phyloP scores from a whole-genome alignment of 805 yeast species.

The Wickerhamomyces rabaulensis region DNA sequence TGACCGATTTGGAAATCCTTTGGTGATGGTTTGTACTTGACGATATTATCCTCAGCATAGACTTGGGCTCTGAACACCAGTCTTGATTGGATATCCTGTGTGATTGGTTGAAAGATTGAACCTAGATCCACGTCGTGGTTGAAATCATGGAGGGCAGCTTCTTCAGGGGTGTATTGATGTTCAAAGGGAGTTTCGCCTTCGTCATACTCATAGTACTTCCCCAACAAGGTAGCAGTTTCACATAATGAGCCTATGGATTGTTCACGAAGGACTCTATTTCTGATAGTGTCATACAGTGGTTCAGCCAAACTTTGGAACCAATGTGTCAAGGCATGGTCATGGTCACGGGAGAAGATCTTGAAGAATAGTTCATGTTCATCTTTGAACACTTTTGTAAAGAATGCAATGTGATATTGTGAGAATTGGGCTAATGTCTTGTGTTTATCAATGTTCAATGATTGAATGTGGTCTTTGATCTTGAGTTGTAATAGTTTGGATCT shows the following conservation, averaged over 20 bases:
- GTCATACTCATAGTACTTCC: conserved; percentile 62
- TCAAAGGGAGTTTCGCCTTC: conserved; percentile 41
- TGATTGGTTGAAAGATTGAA: conserved; percentile 60
- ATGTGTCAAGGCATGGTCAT: conserved; percentile 36
- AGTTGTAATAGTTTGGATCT: conserved; percentile 46
- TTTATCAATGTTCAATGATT: conserved; percentile 20
- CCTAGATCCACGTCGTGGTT: conserved; percentile 40
- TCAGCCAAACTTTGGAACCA: conserved; percentile 68
- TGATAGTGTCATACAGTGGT: conserved; percentile 67
- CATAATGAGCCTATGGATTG: conserved; percentile 62
- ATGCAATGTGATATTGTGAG: conserved; percentile 58
- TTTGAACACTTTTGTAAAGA: conserved; percentile 51
- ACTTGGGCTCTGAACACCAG: conserved; percentile 74
- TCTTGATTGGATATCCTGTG: conserved; percentile 75
- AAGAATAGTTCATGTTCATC: conserved; percentile 59
- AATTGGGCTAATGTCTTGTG: conserved; percentile 45
- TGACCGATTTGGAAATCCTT: conserved; percentile 63
- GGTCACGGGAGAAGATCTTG: conserved; percentile 41
- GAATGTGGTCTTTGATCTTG: conserved; percentile 34
- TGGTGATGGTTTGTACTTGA: conserved; percentile 58
- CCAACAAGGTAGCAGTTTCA: conserved; percentile 67
- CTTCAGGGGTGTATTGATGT: conserved; percentile 6
- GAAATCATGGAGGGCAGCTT: conserved; percentile 21
- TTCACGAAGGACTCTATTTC: conserved; percentile 68
- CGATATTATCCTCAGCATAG: conserved; percentile 63